Base-by-base conservation (phyloP, 2,329 filamentous ascomycete species). In the Penicillium brasilianum region DNA sequence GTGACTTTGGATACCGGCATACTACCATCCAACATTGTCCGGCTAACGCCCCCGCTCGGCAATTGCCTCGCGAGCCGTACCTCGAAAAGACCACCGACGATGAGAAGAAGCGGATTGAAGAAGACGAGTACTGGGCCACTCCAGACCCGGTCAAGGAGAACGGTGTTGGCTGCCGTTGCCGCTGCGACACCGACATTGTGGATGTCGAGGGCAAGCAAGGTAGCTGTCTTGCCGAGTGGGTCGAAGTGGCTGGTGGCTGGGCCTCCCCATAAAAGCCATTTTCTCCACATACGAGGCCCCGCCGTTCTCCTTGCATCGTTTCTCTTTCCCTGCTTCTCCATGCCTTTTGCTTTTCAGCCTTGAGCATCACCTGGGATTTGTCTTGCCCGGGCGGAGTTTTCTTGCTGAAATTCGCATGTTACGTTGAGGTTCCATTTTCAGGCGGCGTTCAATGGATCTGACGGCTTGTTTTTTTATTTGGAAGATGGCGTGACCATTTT, bases 21-120 rank as follows among this genome's bases (percentile, higher is more conserved):
- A 99, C 95, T 7, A 99, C 95, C 3, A 99, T 99, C 74, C 94
- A 98, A 80, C 95, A 99, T 78, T 99, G 95, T 73, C 95, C 95
- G 1, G 93, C 93, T 57, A 99, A 99, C 74, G 95, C 95, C 2
- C 95, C 94, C 0, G 88, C 90, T 13, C 88, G 91, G 51, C 95
- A 99, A 78, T 84, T 97, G 46, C 87, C 90, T 4, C 87, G 92
- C 59, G 84, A 88, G 55, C 92, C 92, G 0, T 97, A 84, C 75
- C 86, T 96, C 16, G 93, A 97, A 77, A 87, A 81, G 81, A 95
- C 91, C 16, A 96, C 91, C 0, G 71, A 84, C 14, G 90, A 96
- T 67, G 89, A 93, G 74, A 93, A 91, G 80, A 89, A 91, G 78
- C 88, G 94, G 51, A 85, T 87, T 60, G 93, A 97, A 77, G 95